These are phyloP conservation scores for Ganoderma resinaceum DNA, from an alignment of 1,284 basidiomycete genomes.

Conservation along the genomic window DNA sequence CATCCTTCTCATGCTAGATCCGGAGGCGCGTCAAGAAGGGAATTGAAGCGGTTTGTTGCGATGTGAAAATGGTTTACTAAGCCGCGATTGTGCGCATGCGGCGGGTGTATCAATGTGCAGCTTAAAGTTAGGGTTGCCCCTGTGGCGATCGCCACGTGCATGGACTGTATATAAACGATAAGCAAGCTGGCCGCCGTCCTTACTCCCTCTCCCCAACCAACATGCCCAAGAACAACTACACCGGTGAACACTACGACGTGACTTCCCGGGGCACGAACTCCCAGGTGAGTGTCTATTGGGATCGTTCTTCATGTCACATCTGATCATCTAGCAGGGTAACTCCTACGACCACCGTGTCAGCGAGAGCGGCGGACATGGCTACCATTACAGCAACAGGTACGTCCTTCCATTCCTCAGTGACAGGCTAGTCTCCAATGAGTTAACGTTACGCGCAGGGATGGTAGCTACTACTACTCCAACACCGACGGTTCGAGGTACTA, in stretches of 20 bases:
- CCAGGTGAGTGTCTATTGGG: neutral
- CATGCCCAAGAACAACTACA: constrained; percentile 8
- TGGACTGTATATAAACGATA: neutral
- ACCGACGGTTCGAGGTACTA: constrained; percentile 15
- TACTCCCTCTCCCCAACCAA: neutral
- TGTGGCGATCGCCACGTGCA: neutral
- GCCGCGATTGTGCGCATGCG: too few species aligned
- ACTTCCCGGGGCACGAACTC: constrained; percentile 13
- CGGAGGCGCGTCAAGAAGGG: neutral
- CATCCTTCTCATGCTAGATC: neutral
- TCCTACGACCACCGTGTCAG: constrained; percentile 15
- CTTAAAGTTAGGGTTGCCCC: neutral
- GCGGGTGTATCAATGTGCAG: too few species aligned
- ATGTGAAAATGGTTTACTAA: too few species aligned
- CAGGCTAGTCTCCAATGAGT: neutral
- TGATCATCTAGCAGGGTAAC: constrained; percentile 9
- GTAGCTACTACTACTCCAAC: constrained; percentile 18
- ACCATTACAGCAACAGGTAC: constrained; percentile 19
- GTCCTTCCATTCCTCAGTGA: neutral
- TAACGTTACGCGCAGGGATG: constrained; percentile 4
- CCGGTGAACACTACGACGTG: constrained; percentile 2
- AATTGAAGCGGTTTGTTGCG: too few species aligned
- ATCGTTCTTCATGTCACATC: neutral
- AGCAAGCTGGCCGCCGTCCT: neutral
- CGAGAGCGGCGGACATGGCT: constrained; percentile 10